Evolutionary conservation across 768 basidiomycete species (phyloP).

Genomic region (Gymnopilus junonius): DNA sequence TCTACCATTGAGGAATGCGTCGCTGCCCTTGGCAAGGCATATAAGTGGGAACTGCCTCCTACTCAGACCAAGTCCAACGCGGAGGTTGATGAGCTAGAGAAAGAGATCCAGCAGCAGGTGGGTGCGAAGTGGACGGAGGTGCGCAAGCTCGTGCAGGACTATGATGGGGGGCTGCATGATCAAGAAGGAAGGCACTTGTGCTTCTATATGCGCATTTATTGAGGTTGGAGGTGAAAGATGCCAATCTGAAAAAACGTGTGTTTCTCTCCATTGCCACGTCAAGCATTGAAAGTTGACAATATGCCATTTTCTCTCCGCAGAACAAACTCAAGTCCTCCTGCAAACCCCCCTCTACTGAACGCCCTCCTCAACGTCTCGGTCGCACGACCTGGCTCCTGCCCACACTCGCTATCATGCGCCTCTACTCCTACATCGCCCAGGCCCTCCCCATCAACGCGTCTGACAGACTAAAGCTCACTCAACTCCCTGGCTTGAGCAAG

Average conservation of each 20-base stretch:
- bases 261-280: constrained; percentile 2
- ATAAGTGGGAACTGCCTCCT: constrained; percentile 56
- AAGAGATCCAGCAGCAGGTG: constrained; percentile 48
- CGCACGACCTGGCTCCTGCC: constrained; percentile 90
- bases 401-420: constrained; percentile 75
- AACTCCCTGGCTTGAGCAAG: constrained; percentile 75
- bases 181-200: constrained; percentile 61
- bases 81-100: constrained; percentile 55
- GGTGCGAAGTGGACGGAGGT: constrained; percentile 61
- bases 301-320: constrained; percentile 40
- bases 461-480: constrained; percentile 56
- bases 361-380: constrained; percentile 83
- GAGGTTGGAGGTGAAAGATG: constrained; percentile 58
- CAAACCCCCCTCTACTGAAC: constrained; percentile 74
- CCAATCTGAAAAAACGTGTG: constrained; percentile 68
- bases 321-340: constrained; percentile 72
- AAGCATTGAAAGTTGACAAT: background rate
- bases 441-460: constrained; percentile 68
- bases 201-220: constrained; percentile 88
- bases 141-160: constrained; percentile 42
- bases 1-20: constrained; percentile 75
- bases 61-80: constrained; percentile 29
- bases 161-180: constrained; percentile 41
- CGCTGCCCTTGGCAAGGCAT: constrained; percentile 68
- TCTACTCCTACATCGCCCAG: constrained; percentile 85